Percentiles rank a stretch among this genome's conserved stretches.
These are phyloP conservation scores for Apiospora phragmitis DNA, from an alignment of 2,329 filamentous ascomycete genomes.

Conservation along the genomic window DNA sequence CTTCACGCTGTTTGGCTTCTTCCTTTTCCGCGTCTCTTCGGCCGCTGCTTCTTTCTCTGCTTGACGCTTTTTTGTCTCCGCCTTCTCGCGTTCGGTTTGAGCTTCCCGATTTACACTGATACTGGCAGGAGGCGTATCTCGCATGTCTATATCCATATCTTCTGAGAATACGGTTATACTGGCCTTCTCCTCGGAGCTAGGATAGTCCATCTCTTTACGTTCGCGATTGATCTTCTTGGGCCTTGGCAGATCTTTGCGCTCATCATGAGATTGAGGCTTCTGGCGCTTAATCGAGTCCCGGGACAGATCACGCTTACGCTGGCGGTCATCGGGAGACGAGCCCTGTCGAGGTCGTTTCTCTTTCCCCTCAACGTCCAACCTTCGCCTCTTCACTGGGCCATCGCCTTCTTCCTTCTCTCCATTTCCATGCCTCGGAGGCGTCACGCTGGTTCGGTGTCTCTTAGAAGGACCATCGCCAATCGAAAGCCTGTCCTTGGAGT, in stretches of 20 bases:
- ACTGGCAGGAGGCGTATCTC: conserved; percentile 40
- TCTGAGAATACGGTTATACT: conserved; percentile 60
- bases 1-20: conserved; percentile 30
- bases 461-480: conserved; percentile 56
- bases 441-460: conserved; percentile 59
- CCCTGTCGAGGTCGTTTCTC: conserved; percentile 48
- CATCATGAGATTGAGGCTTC: conserved; percentile 38
- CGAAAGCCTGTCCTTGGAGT: conserved; percentile 56
- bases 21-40: conserved; percentile 32
- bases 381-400: conserved; percentile 55
- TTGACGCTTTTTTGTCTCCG: conserved; percentile 36
- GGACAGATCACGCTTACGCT: conserved; percentile 41
- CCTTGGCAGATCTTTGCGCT: conserved; percentile 38
- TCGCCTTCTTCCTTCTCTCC: conserved; percentile 55
- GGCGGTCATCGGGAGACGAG: conserved; percentile 47
- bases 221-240: conserved; percentile 40
- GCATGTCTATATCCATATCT: conserved; percentile 57
- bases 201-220: conserved; percentile 43
- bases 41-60: conserved; percentile 33
- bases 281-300: conserved; percentile 41
- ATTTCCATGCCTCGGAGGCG: conserved; percentile 54
- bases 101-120: conserved; percentile 28
- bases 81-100: conserved; percentile 37
- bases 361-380: conserved; percentile 54
- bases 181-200: conserved; percentile 43